phyloP scores from a whole-genome alignment of 1,284 basidiomycete genomes.

The Irpex lacteus region DNA sequence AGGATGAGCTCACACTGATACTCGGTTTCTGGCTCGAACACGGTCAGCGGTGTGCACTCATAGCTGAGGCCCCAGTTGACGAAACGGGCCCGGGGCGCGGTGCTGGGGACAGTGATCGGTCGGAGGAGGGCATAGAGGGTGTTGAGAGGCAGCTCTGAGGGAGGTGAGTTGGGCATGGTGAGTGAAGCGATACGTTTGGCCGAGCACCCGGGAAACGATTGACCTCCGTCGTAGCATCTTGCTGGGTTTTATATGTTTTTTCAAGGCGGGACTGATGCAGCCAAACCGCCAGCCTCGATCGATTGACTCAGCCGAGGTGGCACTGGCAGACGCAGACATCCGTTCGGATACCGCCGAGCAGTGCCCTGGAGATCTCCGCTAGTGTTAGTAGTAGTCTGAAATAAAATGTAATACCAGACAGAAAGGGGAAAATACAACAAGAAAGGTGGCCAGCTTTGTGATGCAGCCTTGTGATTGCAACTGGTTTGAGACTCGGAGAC shows the following conservation, averaged over 20 bases:
- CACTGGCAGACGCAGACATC: background rate
- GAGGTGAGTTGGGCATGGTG: constrained; percentile 11
- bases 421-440: background rate
- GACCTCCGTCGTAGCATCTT: background rate
- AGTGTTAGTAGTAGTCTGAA: background rate
- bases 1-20: constrained; percentile 77
- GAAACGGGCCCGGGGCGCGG: constrained; percentile 46
- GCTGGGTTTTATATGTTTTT: constrained; percentile 32
- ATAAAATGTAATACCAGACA: background rate
- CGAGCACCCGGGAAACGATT: constrained; percentile 8
- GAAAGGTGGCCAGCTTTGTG: background rate
- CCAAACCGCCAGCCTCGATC: constrained; percentile 23
- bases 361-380: constrained; percentile 6
- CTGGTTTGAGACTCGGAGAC: no score
- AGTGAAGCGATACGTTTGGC: constrained; percentile 9
- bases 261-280: constrained; percentile 19
- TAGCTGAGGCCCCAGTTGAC: constrained; percentile 74
- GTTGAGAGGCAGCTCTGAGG: constrained; percentile 35
- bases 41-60: constrained; percentile 56
- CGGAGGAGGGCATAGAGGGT: constrained; percentile 48
- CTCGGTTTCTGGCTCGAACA: constrained; percentile 78
- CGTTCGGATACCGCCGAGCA: constrained; percentile 10
- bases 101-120: constrained; percentile 48
- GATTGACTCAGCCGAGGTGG: constrained; percentile 26
- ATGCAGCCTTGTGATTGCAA: no score